A percentile compares a stretch with the other conserved stretches of the same genome.
phyloP scores from a whole-genome alignment of 441 rosid species.

The Hura crepitans region DNA sequence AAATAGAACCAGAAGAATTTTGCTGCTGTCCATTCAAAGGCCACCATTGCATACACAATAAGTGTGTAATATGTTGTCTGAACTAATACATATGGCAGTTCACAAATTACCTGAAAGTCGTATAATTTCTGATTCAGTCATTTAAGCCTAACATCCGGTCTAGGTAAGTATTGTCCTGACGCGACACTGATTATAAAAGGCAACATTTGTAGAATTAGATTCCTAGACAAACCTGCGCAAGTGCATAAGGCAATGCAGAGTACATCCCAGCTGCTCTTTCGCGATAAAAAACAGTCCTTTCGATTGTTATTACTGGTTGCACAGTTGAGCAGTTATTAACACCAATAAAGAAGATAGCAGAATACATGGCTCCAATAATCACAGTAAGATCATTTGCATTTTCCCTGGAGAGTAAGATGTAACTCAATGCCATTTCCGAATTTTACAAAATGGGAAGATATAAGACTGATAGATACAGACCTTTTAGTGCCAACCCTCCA shows the following conservation, averaged over 20 bases:
- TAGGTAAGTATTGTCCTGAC: too few relatives aligned
- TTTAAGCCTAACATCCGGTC: too few relatives aligned
- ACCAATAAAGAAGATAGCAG: conserved; percentile 69
- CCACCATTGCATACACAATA: conserved; percentile 75
- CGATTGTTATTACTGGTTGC: conserved; percentile 74
- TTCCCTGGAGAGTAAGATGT: conserved; percentile 39
- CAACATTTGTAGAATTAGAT: too few relatives aligned
- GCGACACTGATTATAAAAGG: background rate
- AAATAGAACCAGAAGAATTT: conserved; percentile 94
- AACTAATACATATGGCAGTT: conserved; percentile 68
- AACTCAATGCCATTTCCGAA: background rate
- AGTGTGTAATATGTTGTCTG: conserved; percentile 66
- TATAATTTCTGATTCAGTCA: background rate
- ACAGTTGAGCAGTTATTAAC: conserved; percentile 71
- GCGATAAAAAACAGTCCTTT: conserved; percentile 81
- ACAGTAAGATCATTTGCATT: conserved; percentile 47
- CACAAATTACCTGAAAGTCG: conserved; percentile 58
- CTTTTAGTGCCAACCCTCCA: conserved; percentile 71
- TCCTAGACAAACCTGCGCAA: conserved; percentile 60
- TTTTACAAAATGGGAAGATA: background rate
- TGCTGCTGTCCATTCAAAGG: conserved; percentile 70
- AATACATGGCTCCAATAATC: conserved; percentile 87
- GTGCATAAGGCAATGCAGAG: conserved; percentile 88
- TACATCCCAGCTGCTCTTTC: conserved; percentile 96
- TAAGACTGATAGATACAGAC: conserved; percentile 31